phyloP scores from a whole-genome alignment of 768 basidiomycete species.

The Podaxis mareebaensis region DNA sequence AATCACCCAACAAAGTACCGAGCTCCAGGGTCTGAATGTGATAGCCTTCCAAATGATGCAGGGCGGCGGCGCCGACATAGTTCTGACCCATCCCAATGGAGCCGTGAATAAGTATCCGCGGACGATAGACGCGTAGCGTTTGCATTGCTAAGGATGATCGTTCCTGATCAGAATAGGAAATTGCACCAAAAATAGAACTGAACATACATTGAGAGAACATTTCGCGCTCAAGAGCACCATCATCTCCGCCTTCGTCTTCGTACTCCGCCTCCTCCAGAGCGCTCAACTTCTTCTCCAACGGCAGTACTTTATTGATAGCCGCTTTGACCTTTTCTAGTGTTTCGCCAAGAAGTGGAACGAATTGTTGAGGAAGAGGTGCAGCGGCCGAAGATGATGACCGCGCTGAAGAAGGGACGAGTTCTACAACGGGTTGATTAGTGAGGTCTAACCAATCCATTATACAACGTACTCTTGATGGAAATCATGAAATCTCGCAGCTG shows the following conservation, averaged over 20 bases:
- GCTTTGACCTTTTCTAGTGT: constrained; percentile 71
- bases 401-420: constrained; percentile 93
- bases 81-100: constrained; percentile 86
- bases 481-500: constrained; percentile 95
- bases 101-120: constrained; percentile 84
- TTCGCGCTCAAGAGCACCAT: constrained; percentile 87
- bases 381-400: constrained; percentile 88
- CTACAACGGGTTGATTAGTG: constrained; percentile 40
- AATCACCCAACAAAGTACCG: constrained; percentile 85
- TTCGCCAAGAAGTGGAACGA: constrained; percentile 73
- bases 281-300: constrained; percentile 75
- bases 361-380: constrained; percentile 79
- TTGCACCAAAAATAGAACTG: neutral
- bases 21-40: constrained; percentile 94
- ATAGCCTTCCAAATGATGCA: constrained; percentile 95
- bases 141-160: constrained; percentile 70
- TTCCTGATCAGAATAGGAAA: neutral
- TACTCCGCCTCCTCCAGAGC: constrained; percentile 95
- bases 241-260: constrained; percentile 73
- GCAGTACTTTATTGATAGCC: constrained; percentile 74
- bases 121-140: constrained; percentile 86
- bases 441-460: constrained; percentile 3
- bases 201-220: constrained; percentile 81
- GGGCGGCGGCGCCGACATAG: constrained; percentile 85
- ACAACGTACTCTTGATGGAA: constrained; percentile 85